Evolutionary conservation across 2,329 filamentous ascomycete species (phyloP).

Genomic region (Dactylellina leptospora): DNA sequence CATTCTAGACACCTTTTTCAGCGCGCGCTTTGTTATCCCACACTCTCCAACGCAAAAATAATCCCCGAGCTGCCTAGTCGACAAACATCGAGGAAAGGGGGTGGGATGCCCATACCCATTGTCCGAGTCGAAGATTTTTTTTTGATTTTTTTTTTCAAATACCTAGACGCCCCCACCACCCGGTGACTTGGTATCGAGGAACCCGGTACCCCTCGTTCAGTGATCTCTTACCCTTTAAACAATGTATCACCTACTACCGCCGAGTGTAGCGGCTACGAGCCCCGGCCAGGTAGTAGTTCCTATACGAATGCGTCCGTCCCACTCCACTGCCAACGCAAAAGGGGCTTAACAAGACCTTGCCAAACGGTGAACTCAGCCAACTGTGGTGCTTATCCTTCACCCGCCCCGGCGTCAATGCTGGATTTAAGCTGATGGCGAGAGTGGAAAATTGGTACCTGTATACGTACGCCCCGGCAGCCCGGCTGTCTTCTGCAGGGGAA

Average conservation of each 20-base stretch:
- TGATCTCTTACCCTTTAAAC: slow-evolving; percentile 8
- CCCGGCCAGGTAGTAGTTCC: not conserved
- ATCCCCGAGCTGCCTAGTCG: not conserved
- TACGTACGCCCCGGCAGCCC: not conserved
- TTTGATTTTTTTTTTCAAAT: slow-evolving; percentile 7
- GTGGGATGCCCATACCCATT: not conserved
- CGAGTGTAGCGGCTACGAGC: slow-evolving; percentile 7
- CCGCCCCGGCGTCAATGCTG: slow-evolving; percentile 16
- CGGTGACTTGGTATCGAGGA: slow-evolving; percentile 18
- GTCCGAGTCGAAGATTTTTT: slow-evolving; percentile 5
- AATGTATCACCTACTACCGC: slow-evolving; percentile 36
- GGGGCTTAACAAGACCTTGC: slow-evolving; percentile 30
- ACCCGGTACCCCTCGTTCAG: slow-evolving; percentile 19
- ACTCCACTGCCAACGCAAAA: slow-evolving; percentile 40
- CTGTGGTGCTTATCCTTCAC: not conserved
- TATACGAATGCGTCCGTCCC: slow-evolving; percentile 28
- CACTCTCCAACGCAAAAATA: slow-evolving; percentile 35
- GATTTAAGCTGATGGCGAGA: not conserved
- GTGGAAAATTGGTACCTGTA: not conserved
- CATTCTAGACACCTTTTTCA: too few relatives aligned
- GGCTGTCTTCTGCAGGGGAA: slow-evolving; percentile 14
- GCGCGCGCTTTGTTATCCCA: slow-evolving; percentile 29
- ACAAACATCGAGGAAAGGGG: not conserved
- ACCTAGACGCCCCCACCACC: slow-evolving; percentile 1
- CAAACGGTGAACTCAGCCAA: not conserved